Evolutionary conservation across 1,284 basidiomycete genomes (phyloP), one percentile per base, ranked within the genome.

Genomic region (Leccinum pallidistipes): DNA sequence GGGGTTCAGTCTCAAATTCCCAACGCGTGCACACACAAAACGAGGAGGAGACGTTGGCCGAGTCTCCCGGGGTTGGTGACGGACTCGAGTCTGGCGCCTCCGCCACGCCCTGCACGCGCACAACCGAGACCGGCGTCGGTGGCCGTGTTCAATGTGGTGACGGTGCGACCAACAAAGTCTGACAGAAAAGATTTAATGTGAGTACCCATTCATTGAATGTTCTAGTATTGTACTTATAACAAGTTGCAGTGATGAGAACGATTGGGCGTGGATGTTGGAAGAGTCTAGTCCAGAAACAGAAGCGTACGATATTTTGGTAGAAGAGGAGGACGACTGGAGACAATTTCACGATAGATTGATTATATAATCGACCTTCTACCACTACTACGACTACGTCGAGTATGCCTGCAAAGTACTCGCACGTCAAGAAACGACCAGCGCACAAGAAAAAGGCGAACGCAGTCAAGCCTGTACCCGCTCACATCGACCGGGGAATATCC

Each of bases 401-500:
- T n/a, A 24, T 88, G 86, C 84, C 86, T 14, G 81, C 85, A 34
- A 88, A 88, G 67, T 87, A 88, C 74, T 87, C 86, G 18, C 86
- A 88, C 72, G 82, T 86, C n/a, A 87, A 86, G 79, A 87, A 86
- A 69, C 75, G 84, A 47, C 75, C 82, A 8, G 76, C 78, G 0
- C 68, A 78, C 6, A 76, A 80, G 67, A 83, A 81, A 68, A 80
- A 81, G 43, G 10, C 43, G 24, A 24, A 21, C 27, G 50, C 8
- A 16, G 7, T n/a, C 5, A 8, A 4, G 9, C n/a, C n/a, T n/a
- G 70, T 77, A 21, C 77, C 81, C 1, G 80, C 78, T 62, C 83
- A 82, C 64, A 67, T 80, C 56, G 84, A 86, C 77, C 78, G 79
- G 21, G 77, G 77, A 53, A 77, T 87, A 62, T 77, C 81, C 21